Percentiles rank a stretch among this genome's conserved stretches.
Evolutionary conservation across 371 early-diverging fungal species (phyloP).

Genomic region (Mucor plumbeus): DNA sequence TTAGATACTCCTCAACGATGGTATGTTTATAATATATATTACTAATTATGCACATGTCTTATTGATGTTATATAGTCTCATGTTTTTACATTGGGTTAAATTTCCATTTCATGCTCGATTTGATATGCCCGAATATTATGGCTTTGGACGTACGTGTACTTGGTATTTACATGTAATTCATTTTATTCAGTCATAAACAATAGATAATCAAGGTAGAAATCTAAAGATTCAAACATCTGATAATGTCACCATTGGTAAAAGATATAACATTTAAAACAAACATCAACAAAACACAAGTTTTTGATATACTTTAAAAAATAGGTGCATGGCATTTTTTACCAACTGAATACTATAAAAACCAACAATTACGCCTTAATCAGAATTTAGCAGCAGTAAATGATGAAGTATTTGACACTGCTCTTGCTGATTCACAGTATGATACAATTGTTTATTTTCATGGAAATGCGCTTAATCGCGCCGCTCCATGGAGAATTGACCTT

Average conservation of each 20-base stretch:
- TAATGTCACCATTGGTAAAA: constrained; percentile 47
- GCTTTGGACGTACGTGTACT: constrained; percentile 47
- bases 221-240: constrained; percentile 41
- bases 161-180: too few species aligned
- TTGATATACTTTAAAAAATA: constrained; percentile 13
- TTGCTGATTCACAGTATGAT: constrained; percentile 33
- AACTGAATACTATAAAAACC: constrained; percentile 32
- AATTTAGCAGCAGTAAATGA: constrained; percentile 2
- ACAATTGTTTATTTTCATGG: constrained; percentile 55
- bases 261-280: not conserved
- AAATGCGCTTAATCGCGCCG: constrained; percentile 49
- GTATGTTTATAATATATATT: constrained; percentile 16
- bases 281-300: not conserved
- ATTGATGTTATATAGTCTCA: constrained; percentile 23
- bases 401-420: constrained; percentile 34
- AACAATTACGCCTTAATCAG: constrained; percentile 20
- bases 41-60: not conserved
- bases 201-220: constrained; percentile 48
- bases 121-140: constrained; percentile 44
- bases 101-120: constrained; percentile 34
- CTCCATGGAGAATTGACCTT: constrained; percentile 50
- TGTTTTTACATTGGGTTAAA: constrained; percentile 48
- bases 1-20: constrained; percentile 45
- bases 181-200: not conserved
- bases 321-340: constrained; percentile 56